phyloP scores from a whole-genome alignment of 1,139 yeast species.

The Pichiaceae sp. region DNA sequence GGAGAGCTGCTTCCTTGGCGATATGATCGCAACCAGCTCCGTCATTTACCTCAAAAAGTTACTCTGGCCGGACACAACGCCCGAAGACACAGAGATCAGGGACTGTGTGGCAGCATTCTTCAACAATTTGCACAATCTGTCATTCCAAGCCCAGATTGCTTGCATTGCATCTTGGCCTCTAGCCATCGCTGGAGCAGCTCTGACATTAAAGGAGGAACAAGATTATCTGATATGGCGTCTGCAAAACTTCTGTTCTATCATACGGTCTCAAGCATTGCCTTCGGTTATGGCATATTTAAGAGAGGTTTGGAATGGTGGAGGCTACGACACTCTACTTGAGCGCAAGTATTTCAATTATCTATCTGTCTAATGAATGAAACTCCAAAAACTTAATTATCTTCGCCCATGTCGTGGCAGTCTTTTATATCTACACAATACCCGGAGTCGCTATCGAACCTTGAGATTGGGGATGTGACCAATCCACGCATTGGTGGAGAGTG shows the following conservation, averaged over 20 bases:
- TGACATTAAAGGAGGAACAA: conserved; percentile 8
- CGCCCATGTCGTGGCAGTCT: no score
- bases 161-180: conserved; percentile 15
- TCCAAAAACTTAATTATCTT: no score
- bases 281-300: conserved; percentile 7
- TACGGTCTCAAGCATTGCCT: conserved; percentile 6
- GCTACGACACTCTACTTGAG: background rate
- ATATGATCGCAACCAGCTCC: conserved; percentile 15
- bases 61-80: conserved; percentile 10
- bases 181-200: conserved; percentile 14
- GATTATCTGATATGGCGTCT: conserved; percentile 16
- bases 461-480: no score
- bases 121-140: conserved; percentile 10
- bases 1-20: conserved; percentile 20
- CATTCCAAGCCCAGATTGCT: conserved; percentile 12
- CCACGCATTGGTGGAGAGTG: conserved; percentile 10
- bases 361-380: no score
- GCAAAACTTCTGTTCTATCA: conserved; percentile 9
- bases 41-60: conserved; percentile 14
- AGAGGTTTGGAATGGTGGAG: conserved; percentile 9
- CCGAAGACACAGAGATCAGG: conserved; percentile 10
- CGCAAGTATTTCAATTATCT: background rate
- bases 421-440: no score
- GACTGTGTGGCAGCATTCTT: conserved; percentile 7
- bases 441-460: no score